Evolutionary conservation across 257 asterid species (phyloP).

Genomic region (Solanum bulbocastanum): DNA sequence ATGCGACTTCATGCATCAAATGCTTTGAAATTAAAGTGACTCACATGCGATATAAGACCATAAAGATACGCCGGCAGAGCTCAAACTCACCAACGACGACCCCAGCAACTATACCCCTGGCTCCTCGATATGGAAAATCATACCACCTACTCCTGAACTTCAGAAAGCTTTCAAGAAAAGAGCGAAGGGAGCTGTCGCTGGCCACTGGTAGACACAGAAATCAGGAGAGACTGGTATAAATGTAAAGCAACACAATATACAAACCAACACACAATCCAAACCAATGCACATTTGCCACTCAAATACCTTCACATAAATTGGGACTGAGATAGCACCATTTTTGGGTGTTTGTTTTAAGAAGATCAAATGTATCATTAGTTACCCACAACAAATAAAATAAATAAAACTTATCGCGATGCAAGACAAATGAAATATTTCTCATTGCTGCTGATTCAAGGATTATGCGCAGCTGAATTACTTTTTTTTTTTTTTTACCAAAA

Average conservation of each 20-base stretch:
- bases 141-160: conserved; percentile 92
- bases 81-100: conserved; percentile 78
- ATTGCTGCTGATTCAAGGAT: background rate
- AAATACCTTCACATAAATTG: background rate
- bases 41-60: conserved; percentile 90
- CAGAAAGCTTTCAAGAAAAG: conserved; percentile 79
- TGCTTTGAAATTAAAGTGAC: conserved; percentile 7
- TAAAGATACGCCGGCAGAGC: conserved; percentile 82
- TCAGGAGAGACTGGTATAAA: background rate
- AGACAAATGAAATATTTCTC: background rate
- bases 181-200: conserved; percentile 56
- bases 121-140: conserved; percentile 85
- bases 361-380: background rate
- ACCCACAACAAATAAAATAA: background rate
- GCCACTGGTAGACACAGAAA: conserved; percentile 45
- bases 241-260: background rate
- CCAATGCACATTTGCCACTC: background rate
- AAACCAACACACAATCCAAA: background rate
- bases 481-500: background rate
- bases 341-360: background rate
- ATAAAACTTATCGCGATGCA: background rate
- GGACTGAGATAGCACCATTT: background rate
- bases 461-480: background rate
- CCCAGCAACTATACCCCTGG: conserved; percentile 68
- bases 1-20: background rate